Base-by-base conservation (phyloP, 495 filamentous ascomycete species). In the Podospora australis region DNA sequence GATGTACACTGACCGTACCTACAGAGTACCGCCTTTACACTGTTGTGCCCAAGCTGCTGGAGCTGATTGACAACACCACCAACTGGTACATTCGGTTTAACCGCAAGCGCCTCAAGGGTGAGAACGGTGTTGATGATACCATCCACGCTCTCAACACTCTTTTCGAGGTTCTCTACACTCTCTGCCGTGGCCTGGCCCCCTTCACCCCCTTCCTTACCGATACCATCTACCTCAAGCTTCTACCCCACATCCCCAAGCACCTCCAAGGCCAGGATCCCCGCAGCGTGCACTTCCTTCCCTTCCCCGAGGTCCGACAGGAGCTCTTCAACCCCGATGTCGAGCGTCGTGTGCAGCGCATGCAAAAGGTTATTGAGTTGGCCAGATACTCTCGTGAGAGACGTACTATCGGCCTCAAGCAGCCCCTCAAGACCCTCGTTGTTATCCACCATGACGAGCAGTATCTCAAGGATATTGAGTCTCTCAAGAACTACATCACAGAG, bases 81-180 rank as follows among this genome's bases (percentile, higher is more conserved):
- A 98, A 98, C 69, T 98, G 94, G 94, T 98, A 98, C 66, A 98
- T 98, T 62, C 81, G 91, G n/a, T 96, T 97, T 75, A 98, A 98
- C 73, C 81, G 92, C 24, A 89, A 88, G 65, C 84, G 92, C 16
- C 73, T 98, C 46, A 98, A 97, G 81, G 92, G 92, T 47, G 90
- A 94, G 66, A 81, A 85, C 58, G 91, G 91, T 11, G 65, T 86
- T 10, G 52, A 63, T 7, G 92, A 97, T 58, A 97, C 92, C 21
- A 67, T 82, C 45, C 87, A 95, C 64, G 92, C 92, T 8, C 73
- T 98, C 44, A 95, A 96, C 65, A 92, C 92, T 6, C 81, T 98
- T n/a, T 97, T 95, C 55, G 91, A 96, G 70, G 88, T 96, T 42
- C 74, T 98, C 9, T 98, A 83, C 69, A 97, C 88, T 2, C 73